Percentiles rank a stretch among this genome's conserved stretches.
Evolutionary conservation across 1,284 basidiomycete genomes (phyloP).

Genomic region (Moesziomyces globuligerus): DNA sequence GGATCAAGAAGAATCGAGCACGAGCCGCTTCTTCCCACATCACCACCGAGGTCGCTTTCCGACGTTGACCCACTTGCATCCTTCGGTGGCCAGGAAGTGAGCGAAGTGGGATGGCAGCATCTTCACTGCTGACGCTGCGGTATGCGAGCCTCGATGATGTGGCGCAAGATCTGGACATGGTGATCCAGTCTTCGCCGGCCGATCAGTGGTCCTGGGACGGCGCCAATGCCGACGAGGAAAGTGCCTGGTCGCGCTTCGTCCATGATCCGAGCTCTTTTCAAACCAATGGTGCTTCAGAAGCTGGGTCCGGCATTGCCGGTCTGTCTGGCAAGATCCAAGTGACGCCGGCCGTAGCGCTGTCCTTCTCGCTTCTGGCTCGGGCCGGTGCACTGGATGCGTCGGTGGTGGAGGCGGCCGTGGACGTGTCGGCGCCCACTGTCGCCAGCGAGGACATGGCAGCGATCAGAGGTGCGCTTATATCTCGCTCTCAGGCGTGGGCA

Average conservation of each 20-base stretch:
- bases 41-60: too few relatives aligned
- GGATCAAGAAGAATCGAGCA: too few relatives aligned
- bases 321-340: conserved; percentile 15
- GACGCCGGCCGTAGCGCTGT: neutral
- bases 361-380: conserved; percentile 15
- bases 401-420: conserved; percentile 10
- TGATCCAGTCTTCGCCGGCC: conserved; percentile 31
- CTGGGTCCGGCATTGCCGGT: conserved; percentile 1
- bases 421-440: conserved; percentile 29
- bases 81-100: neutral
- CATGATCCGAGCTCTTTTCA: conserved; percentile 3
- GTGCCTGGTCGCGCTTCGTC: conserved; percentile 11
- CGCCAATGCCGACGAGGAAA: conserved; percentile 1
- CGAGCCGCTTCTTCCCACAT: neutral
- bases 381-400: neutral
- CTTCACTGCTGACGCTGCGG: conserved; percentile 15
- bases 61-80: neutral
- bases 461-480: conserved; percentile 10
- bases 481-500: conserved; percentile 14
- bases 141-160: conserved; percentile 33
- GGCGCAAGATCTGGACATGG: conserved; percentile 40
- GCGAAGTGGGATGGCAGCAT: conserved; percentile 19
- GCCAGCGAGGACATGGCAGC: neutral
- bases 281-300: neutral
- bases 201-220: conserved; percentile 32